These are phyloP conservation scores for Kluyveromyces lactis DNA, from an alignment of 805 yeast species.

Conservation along the genomic window DNA sequence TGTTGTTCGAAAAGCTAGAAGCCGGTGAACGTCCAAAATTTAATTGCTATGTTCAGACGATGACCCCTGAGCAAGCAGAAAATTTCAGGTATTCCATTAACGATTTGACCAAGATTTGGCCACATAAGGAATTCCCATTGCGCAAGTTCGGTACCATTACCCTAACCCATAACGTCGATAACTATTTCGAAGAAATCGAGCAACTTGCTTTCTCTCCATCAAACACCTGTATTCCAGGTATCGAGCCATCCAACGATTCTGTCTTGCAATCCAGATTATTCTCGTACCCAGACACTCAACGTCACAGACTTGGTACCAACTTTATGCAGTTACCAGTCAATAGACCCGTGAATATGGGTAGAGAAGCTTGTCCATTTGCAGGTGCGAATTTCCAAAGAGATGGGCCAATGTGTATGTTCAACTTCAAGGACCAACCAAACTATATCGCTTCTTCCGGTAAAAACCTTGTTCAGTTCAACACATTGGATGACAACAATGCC, in stretches of 20 bases:
- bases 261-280: slow-evolving; percentile 69
- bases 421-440: slow-evolving; percentile 44
- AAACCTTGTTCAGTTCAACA: slow-evolving; percentile 17
- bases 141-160: slow-evolving; percentile 62
- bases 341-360: slow-evolving; percentile 28
- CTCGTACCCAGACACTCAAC: slow-evolving; percentile 70
- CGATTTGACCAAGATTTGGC: slow-evolving; percentile 87
- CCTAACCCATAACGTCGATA: slow-evolving; percentile 47
- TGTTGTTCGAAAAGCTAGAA: slow-evolving; percentile 38
- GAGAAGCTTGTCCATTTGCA: slow-evolving; percentile 22
- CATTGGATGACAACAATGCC: slow-evolving; percentile 7
- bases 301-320: slow-evolving; percentile 66
- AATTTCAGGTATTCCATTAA: slow-evolving; percentile 69
- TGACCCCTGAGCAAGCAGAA: slow-evolving; percentile 73
- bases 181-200: slow-evolving; percentile 42
- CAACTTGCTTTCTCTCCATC: slow-evolving; percentile 64
- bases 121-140: slow-evolving; percentile 74
- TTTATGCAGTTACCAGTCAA: slow-evolving; percentile 62
- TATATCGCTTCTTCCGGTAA: slow-evolving; percentile 36
- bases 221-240: slow-evolving; percentile 59
- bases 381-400: slow-evolving; percentile 48
- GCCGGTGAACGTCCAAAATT: slow-evolving; percentile 43
- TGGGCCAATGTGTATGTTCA: slow-evolving; percentile 45
- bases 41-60: slow-evolving; percentile 49
- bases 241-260: slow-evolving; percentile 72